Evolutionary conservation across 2,329 filamentous ascomycete species (phyloP), one percentile per base, ranked within the genome.

Genomic region (Hirsutella thompsonii): DNA sequence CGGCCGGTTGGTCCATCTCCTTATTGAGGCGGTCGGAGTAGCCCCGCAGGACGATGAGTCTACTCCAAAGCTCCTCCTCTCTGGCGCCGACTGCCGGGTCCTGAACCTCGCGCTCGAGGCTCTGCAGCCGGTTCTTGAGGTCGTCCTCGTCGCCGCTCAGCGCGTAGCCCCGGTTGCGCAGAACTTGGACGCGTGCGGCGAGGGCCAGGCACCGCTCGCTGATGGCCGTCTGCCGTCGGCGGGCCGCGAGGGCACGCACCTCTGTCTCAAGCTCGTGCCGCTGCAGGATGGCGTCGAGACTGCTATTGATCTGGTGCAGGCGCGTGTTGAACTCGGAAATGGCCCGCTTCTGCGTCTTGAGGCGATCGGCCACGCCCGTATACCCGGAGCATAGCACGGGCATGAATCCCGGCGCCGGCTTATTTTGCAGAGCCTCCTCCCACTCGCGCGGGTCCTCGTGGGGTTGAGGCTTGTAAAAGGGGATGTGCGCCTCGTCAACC

Each of bases 31-130:
- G 73, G 49, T 81, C 76, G 19, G 83, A 81, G 48, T 86, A 77
- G 46, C 83, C 82, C 47, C 83, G 70, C 37, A 92, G 66, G 30
- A 81, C 74, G 38, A 88, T 81, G 63, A 92, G 74, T 36, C 85
- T 69, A 48, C 84, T 87, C 85, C 85, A 92, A 36, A 92, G 77
- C 65, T 92, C 85, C 60, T 92, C 86, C 55, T 86, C 81, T 49
- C 83, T 69, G 3, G 83, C 84, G 30, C 75, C 74, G 42, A 90
- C 70, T 8, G 79, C 79, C 8, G 86, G 85, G 53, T 92, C 85
- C 47, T 79, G 77, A 21, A 87, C 75, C 39, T 70, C 68, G 53
- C 76, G 75, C 56, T 89, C 82, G 43, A 92, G 65, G 20, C 66
- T 69, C 52, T 79, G 66, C 44, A 93, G 67, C 56, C 84, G 83